Base-by-base conservation (phyloP, 2,329 filamentous ascomycete genomes). In the Penicillium crustosum region DNA sequence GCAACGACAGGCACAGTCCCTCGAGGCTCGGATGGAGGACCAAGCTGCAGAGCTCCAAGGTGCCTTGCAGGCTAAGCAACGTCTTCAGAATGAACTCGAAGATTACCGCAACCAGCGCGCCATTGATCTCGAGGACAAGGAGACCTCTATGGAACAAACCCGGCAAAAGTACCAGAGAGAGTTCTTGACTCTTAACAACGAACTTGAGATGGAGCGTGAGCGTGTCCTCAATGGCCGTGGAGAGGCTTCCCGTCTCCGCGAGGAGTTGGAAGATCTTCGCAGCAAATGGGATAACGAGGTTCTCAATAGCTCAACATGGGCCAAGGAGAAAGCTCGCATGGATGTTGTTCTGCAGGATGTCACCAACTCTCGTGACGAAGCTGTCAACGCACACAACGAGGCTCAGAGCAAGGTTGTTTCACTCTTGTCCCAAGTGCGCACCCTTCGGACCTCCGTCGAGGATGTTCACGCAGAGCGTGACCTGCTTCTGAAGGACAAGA, bases 271-370 rank as follows among this genome's bases (percentile, higher is more conserved):
- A 68, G 92, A 96, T 68, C 83, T 97, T 58, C 87, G 94, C 64
- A 92, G 88, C 66, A 97, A 97, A 78, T 97, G 94, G 93, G 94
- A 99, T 69, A 91, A 97, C 68, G 93, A 99, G 77, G 91, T 97
- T 12, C 85, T 97, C 66, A 97, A 97, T 78, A 96, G 91, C 75
- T 96, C 92, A 17, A 96, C 93, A 0, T 97, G 94, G 93, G 93
- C 93, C 13, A 99, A 99, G 79, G 93, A 99, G 78, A 97, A 97
- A 81, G 85, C 91, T 17, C 88, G 93, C 17, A 83, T 99, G 41
- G 93, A 97, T 73, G 86, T 92, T 59, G 95, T 92, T 6, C 82
- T 99, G 54, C 87, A 93, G 50, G 92, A 97, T 72, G 85, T 97
- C 33, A 89, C 90, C 12, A 88, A 90, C 49, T 96, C 92, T n/a